Evolutionary conservation across 768 basidiomycete species (phyloP).

Genomic region (Thelephora aurantiotincta): DNA sequence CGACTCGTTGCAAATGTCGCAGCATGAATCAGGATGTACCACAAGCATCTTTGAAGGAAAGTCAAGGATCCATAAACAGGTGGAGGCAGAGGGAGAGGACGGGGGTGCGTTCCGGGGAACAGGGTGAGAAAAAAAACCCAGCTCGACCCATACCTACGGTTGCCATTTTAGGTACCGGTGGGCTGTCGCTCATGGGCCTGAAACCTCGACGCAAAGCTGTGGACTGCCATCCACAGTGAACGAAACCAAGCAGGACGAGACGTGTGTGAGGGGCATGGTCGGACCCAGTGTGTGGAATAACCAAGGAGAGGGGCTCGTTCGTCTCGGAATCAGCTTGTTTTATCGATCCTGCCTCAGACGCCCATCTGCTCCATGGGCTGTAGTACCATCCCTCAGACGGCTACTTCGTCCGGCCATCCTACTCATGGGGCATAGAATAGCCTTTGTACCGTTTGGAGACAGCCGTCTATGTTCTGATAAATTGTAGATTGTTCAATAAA

Average conservation of each 20-base stretch:
- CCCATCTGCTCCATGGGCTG: no score
- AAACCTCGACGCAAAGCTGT: background rate
- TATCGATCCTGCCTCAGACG: no score
- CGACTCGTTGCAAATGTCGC: constrained; percentile 64
- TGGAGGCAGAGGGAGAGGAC: constrained; percentile 10
- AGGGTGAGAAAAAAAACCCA: background rate
- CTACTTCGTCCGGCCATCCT: no score
- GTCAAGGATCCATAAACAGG: constrained; percentile 12
- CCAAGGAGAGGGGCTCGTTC: no score
- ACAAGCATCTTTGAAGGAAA: constrained; percentile 43
- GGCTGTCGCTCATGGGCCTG: background rate
- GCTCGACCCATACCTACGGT: background rate
- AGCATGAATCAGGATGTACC: constrained; percentile 47
- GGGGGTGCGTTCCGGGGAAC: background rate
- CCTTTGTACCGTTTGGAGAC: no score
- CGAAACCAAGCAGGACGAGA: background rate
- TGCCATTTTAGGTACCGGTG: background rate
- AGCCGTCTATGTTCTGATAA: no score
- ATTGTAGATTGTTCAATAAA: no score
- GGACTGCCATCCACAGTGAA: background rate
- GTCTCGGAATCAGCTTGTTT: no score
- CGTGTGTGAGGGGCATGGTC: no score
- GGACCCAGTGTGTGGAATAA: no score
- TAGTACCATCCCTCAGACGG: no score
- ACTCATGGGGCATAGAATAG: no score